Conservation (phyloP, 2,329 filamentous ascomycete species). For the Aspergillus phoenicis region DNA sequence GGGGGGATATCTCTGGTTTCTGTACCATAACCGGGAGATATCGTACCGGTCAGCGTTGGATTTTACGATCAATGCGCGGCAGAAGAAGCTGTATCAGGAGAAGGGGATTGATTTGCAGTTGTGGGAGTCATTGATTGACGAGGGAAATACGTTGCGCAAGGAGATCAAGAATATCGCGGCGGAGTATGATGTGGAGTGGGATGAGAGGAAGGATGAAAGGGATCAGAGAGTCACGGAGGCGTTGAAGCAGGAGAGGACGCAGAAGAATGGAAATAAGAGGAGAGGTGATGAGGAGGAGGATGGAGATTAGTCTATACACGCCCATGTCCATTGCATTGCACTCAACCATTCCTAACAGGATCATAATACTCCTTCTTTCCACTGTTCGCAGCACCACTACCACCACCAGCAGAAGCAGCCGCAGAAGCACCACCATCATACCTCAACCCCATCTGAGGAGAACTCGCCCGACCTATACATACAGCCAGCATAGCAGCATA, state of each 20-base stretch:
- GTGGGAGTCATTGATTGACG: constrained; percentile 79
- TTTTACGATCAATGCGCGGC: constrained; percentile 77
- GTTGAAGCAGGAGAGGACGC: constrained; percentile 52
- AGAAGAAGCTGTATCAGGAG: constrained; percentile 73
- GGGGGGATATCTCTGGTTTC: constrained; percentile 88
- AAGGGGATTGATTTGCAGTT: constrained; percentile 73
- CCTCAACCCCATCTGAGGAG: constrained; percentile 22
- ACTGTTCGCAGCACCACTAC: constrained; percentile 22
- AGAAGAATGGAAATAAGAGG: constrained; percentile 32
- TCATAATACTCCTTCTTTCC: constrained; percentile 44
- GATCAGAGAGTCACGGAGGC: constrained; percentile 61
- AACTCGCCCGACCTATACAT: constrained; percentile 6
- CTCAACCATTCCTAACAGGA: constrained; percentile 41
- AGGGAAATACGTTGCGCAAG: constrained; percentile 73
- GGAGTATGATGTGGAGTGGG: constrained; percentile 90
- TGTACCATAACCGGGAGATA: constrained; percentile 88
- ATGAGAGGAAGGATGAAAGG: constrained; percentile 73
- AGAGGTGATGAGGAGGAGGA: constrained; percentile 11
- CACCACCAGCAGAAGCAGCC: not conserved
- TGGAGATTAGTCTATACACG: not conserved
- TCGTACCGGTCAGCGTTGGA: constrained; percentile 86
- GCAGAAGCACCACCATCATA: not conserved
- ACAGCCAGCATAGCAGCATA: not conserved
- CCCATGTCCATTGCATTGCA: too few relatives aligned
- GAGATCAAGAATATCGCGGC: constrained; percentile 80